Evolutionary conservation across 805 yeast genomes (phyloP), one percentile per base, ranked within the genome.

Genomic region (Yarrowia hollandica): DNA sequence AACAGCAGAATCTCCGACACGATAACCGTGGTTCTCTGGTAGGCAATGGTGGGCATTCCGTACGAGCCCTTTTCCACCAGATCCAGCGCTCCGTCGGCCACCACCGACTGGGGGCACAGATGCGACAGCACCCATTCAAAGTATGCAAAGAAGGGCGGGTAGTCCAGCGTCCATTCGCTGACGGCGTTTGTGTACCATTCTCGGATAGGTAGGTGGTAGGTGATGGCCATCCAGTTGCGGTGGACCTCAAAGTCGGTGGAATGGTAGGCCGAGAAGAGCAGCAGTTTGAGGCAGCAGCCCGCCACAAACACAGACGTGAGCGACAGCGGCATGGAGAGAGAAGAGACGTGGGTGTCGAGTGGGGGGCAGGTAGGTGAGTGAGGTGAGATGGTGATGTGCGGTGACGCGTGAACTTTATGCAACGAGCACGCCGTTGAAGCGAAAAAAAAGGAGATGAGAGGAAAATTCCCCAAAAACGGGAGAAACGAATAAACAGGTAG

Each of bases 191-290:
- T 69, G 69, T 94, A 94, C 99, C 99, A 94, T 59, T 86, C 70
- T 14, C 73, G 73, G 15, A 91, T 50, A 0, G 97, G 97, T 16
- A 91, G 72, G 5, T 78, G 78, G 65, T 83, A 74, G 0, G 98
- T 92, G 52, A 94, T 85, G 0, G 99, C 96, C 18, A 94, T 78
- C 99, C 99, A 94, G 69, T 94, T 94, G 61, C 99, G 77, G 71
- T 94, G 99, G 21, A 94, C 99, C 69, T 94, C 99, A 67, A 94
- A 92, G 71, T 94, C 99, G 0, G 98, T 94, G 11, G 97, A 91
- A 65, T 82, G 90, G 71, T 92, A 94, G 0, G 92, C 90, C 7
- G 87, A 84, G 58, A 83, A 79, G n/a, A 87, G 73, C 19, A 87
- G 74, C 10, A 85, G 69, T 63, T 85, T 85, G 38, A 85, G 72